These are phyloP conservation scores for Xylariales sp. DNA, from an alignment of 2,329 filamentous ascomycete species.

Conservation along the genomic window DNA sequence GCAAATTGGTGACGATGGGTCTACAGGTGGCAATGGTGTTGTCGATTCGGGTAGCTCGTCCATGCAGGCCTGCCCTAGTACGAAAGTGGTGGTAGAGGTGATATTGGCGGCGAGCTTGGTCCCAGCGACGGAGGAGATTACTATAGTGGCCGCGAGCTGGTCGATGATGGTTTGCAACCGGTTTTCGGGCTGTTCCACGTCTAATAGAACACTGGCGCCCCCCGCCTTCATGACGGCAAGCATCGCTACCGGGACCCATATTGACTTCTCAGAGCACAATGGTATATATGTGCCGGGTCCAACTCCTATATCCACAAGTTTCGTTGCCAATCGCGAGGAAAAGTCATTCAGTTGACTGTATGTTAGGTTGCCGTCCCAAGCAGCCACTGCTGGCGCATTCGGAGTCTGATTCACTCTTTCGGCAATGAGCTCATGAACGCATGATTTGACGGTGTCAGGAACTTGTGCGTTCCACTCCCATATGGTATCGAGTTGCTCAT, in stretches of 20 bases:
- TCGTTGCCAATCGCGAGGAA: conserved; percentile 19
- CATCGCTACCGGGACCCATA: conserved; percentile 29
- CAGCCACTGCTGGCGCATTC: not conserved
- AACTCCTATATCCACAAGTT: conserved; percentile 24
- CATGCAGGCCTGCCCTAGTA: too few relatives aligned
- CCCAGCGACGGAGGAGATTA: too few relatives aligned
- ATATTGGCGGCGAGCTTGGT: too few relatives aligned
- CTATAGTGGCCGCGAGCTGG: too few relatives aligned
- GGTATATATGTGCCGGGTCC: conserved; percentile 26
- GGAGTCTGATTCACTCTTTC: not conserved
- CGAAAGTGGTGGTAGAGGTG: not conserved
- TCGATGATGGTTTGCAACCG: conserved; percentile 17
- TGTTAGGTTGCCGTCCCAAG: conserved; percentile 5
- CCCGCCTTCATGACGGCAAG: conserved; percentile 29
- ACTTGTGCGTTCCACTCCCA: not conserved
- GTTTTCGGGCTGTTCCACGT: conserved; percentile 28
- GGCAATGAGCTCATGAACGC: not conserved
- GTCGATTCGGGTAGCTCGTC: too few relatives aligned
- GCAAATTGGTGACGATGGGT: not conserved
- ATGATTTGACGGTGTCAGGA: not conserved
- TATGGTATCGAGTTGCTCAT: not conserved
- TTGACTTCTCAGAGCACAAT: conserved; percentile 30
- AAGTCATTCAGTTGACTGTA: conserved; percentile 12
- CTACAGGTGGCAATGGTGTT: not conserved
- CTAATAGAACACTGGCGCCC: conserved; percentile 31